Conservation (phyloP, 2,329 filamentous ascomycete species). For the Cladosporium sp. region DNA sequence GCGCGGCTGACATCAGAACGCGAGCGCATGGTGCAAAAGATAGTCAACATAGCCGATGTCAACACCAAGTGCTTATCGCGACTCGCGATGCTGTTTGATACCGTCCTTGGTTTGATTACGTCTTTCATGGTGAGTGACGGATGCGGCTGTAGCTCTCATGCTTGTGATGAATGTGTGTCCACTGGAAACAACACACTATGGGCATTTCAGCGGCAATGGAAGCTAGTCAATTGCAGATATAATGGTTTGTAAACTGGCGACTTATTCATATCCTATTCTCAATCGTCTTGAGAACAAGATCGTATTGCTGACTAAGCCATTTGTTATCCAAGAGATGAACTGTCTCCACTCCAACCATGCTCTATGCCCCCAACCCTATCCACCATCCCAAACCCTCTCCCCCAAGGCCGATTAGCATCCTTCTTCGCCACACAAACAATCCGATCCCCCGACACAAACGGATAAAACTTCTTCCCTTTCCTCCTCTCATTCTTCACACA, state of each 20-base stretch:
- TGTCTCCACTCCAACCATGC: background rate
- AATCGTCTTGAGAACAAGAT: background rate
- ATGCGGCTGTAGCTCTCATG: background rate
- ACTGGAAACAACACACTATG: background rate
- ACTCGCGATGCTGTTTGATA: background rate
- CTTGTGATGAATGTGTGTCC: background rate
- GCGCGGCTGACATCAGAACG: background rate
- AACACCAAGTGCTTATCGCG: background rate
- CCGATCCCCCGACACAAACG: background rate
- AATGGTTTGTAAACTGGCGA: background rate
- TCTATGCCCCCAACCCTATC: background rate
- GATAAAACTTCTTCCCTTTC: constrained; percentile 5
- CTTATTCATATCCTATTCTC: background rate
- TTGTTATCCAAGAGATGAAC: background rate
- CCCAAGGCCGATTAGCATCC: background rate
- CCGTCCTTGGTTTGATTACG: background rate
- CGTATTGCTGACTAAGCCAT: background rate
- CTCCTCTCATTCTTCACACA: constrained; percentile 5
- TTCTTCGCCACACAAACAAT: constrained; percentile 9
- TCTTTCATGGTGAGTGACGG: background rate
- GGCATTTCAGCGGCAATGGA: background rate
- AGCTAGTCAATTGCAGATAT: background rate
- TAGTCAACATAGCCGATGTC: background rate
- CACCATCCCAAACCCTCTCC: background rate
- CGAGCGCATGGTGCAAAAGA: background rate